Percentiles rank a stretch among this genome's conserved stretches.
Evolutionary conservation across 1,284 basidiomycete genomes (phyloP).

Genomic region (Lentinula novae-zelandiae): DNA sequence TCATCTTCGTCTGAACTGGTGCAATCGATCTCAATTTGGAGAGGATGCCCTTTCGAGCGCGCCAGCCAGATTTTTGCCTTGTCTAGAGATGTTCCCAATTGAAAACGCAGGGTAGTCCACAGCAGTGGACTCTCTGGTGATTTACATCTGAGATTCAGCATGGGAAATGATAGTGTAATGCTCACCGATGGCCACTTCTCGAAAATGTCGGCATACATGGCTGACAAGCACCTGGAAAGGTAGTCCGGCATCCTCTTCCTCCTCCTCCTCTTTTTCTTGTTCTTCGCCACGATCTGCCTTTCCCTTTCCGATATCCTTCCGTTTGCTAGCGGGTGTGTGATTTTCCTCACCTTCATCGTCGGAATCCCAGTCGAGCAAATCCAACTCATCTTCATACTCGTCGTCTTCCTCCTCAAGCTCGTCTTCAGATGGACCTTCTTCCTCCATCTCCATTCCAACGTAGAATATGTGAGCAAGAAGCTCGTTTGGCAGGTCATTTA

Average conservation of each 20-base stretch:
- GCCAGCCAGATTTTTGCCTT: slow-evolving; percentile 38
- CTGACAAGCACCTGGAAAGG: slow-evolving; percentile 39
- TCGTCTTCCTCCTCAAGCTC: slow-evolving; percentile 27
- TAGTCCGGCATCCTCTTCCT: slow-evolving; percentile 16
- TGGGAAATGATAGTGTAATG: neutral
- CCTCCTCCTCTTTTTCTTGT: slow-evolving; percentile 10
- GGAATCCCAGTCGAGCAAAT: slow-evolving; percentile 17
- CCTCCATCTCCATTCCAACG: slow-evolving; percentile 38
- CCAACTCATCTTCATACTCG: slow-evolving; percentile 16
- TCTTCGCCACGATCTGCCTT: slow-evolving; percentile 19
- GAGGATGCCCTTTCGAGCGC: slow-evolving; percentile 42
- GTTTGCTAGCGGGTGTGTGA: neutral
- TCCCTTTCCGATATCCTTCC: slow-evolving; percentile 10
- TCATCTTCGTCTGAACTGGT: slow-evolving; percentile 21
- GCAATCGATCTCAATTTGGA: slow-evolving; percentile 46
- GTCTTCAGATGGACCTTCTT: slow-evolving; percentile 20
- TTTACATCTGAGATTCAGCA: neutral
- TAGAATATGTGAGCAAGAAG: slow-evolving; percentile 56
- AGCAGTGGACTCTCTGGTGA: slow-evolving; percentile 13
- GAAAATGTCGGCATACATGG: slow-evolving; percentile 26
- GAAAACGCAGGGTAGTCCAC: slow-evolving; percentile 26
- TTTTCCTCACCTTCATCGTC: slow-evolving; percentile 14
- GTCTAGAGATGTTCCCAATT: slow-evolving; percentile 31
- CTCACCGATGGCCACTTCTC: slow-evolving; percentile 28
- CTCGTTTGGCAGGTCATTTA: slow-evolving; percentile 56